These are phyloP conservation scores for Ensete glaucum DNA, from an alignment of 176 grass and related monocot genomes.

Conservation along the genomic window DNA sequence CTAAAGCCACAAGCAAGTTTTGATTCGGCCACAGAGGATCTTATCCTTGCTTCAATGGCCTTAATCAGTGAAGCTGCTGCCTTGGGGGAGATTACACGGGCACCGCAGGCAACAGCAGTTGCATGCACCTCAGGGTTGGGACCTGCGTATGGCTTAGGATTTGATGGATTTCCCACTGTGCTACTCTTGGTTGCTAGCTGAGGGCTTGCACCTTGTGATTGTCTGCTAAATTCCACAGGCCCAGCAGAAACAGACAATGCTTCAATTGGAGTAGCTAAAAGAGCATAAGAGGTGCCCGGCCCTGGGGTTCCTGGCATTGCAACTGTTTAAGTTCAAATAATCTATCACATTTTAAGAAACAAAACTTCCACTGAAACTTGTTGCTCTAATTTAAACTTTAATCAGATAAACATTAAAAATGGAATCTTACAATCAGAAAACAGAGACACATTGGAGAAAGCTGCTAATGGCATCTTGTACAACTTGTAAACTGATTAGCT, in stretches of 20 bases:
- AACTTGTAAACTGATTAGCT: too few relatives aligned
- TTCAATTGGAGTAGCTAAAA: conserved; percentile 40
- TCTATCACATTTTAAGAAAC: conserved; percentile 15
- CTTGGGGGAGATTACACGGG: conserved; percentile 47
- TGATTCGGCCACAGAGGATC: conserved; percentile 45
- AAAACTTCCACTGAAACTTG: background rate
- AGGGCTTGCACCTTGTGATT: background rate
- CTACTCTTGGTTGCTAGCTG: background rate
- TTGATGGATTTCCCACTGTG: conserved; percentile 17
- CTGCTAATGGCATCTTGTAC: too few relatives aligned
- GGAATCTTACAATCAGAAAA: too few relatives aligned
- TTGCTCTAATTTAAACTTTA: too few relatives aligned
- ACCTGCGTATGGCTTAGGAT: conserved; percentile 20
- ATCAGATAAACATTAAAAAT: too few relatives aligned
- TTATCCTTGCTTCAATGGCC: conserved; percentile 69
- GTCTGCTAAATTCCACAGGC: conserved; percentile 32
- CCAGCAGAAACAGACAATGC: conserved; percentile 72
- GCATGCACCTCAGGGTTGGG: conserved; percentile 49
- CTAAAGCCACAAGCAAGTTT: conserved; percentile 18
- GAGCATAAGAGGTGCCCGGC: conserved; percentile 12
- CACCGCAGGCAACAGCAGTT: conserved; percentile 80
- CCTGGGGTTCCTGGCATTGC: conserved; percentile 6
- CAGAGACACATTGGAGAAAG: too few relatives aligned
- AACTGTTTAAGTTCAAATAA: conserved; percentile 20
- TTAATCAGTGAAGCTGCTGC: conserved; percentile 53